These are phyloP conservation scores for Zalaria obscura DNA, from an alignment of 2,329 filamentous ascomycete genomes.

Conservation along the genomic window DNA sequence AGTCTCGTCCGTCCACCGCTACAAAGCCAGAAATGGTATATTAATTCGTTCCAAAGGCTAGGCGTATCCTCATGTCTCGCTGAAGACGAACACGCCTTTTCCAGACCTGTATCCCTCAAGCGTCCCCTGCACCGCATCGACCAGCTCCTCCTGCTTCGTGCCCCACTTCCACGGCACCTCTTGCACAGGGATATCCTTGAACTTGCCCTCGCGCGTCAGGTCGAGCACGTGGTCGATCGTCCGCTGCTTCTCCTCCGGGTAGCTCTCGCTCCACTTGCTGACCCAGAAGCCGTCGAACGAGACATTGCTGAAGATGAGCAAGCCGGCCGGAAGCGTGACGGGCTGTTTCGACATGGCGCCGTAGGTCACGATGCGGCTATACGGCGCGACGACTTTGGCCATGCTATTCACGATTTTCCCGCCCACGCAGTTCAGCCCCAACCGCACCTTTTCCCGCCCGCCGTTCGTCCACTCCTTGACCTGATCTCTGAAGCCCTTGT, in stretches of 20 bases:
- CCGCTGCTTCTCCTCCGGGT: constrained; percentile 58
- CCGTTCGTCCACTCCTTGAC: constrained; percentile 54
- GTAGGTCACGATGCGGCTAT: constrained; percentile 76
- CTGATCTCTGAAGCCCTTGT: constrained; percentile 48
- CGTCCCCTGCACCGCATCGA: constrained; percentile 66
- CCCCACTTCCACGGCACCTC: constrained; percentile 73
- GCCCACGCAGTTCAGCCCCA: constrained; percentile 89
- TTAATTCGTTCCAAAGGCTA: too few relatives aligned
- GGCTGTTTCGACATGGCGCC: constrained; percentile 90
- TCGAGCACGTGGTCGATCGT: constrained; percentile 78
- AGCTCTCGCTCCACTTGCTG: constrained; percentile 67
- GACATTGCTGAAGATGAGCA: constrained; percentile 89
- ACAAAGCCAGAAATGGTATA: too few relatives aligned
- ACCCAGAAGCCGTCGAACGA: constrained; percentile 91
- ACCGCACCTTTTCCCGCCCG: constrained; percentile 54
- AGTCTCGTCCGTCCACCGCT: too few relatives aligned
- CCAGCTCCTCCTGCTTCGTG: constrained; percentile 55
- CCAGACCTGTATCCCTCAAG: constrained; percentile 72
- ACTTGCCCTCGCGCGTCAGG: constrained; percentile 59
- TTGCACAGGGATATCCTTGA: constrained; percentile 71
- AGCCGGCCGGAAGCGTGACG: constrained; percentile 61
- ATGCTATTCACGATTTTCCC: constrained; percentile 70
- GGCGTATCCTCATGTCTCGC: constrained; percentile 22
- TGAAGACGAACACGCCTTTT: constrained; percentile 83
- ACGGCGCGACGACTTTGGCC: constrained; percentile 53